Conservation (phyloP, 2,329 filamentous ascomycete species). For the Verticillium dahliae region DNA sequence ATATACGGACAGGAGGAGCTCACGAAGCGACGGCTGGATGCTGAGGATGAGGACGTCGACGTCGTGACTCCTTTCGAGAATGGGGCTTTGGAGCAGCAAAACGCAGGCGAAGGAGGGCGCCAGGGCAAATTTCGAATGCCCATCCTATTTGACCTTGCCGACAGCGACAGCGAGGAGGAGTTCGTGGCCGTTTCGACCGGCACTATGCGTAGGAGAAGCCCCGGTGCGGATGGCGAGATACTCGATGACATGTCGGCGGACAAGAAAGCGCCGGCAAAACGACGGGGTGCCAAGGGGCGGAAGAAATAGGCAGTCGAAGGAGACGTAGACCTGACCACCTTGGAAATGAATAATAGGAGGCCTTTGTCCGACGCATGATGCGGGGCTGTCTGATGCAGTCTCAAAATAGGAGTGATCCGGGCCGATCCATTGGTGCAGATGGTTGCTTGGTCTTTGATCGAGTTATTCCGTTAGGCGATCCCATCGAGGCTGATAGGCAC, state of each 20-base stretch:
- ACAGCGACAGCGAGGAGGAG: slow-evolving; percentile 95
- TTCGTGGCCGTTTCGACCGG: slow-evolving; percentile 62
- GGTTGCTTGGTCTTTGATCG: background rate
- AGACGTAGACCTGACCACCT: background rate
- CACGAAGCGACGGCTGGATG: slow-evolving; percentile 80
- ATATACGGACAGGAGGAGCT: slow-evolving; percentile 94
- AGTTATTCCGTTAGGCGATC: background rate
- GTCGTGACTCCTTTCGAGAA: slow-evolving; percentile 65
- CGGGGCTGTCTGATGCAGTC: background rate
- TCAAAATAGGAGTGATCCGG: background rate
- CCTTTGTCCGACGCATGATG: background rate
- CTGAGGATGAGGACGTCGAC: slow-evolving; percentile 90
- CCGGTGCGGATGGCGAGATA: slow-evolving; percentile 60
- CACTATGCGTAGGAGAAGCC: slow-evolving; percentile 81
- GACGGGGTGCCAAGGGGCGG: slow-evolving; percentile 32
- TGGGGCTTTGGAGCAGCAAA: slow-evolving; percentile 24
- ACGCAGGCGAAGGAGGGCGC: background rate
- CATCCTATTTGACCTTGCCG: slow-evolving; percentile 84
- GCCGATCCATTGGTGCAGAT: background rate
- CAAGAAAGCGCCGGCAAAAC: slow-evolving; percentile 35
- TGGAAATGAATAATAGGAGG: background rate
- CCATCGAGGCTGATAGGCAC: background rate
- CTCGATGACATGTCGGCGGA: slow-evolving; percentile 46
- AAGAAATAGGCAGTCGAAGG: slow-evolving; percentile 24
- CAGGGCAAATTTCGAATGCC: slow-evolving; percentile 72